Evolutionary conservation across 2,329 filamentous ascomycete species (phyloP).

Genomic region (Eutypa lata): DNA sequence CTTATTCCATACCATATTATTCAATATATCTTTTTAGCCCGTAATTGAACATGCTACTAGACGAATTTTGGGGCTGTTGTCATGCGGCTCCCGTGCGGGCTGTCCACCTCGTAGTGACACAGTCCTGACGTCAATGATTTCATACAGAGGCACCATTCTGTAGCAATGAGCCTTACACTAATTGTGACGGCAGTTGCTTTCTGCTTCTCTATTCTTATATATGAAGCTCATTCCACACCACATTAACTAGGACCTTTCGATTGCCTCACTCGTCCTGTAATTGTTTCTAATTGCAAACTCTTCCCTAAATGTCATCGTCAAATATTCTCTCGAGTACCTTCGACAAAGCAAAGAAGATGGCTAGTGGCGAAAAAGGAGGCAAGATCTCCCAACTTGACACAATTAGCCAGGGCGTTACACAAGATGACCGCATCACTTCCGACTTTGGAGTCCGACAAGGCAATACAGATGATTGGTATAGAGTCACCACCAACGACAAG

Average conservation of each 20-base stretch:
- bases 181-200: not conserved
- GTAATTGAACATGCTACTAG: too few relatives aligned
- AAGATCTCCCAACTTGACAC: slow-evolving; percentile 62
- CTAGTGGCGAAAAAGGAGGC: slow-evolving; percentile 38
- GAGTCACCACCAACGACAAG: slow-evolving; percentile 57
- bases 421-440: slow-evolving; percentile 63
- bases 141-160: not conserved
- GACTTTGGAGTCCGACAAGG: slow-evolving; percentile 74
- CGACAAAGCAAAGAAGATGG: slow-evolving; percentile 35
- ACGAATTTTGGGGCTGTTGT: too few relatives aligned
- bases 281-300: not conserved
- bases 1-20: too few relatives aligned
- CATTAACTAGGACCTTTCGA: not conserved
- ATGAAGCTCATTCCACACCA: not conserved
- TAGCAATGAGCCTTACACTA: not conserved
- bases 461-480: slow-evolving; percentile 77
- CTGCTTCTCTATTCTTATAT: not conserved
- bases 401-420: slow-evolving; percentile 56
- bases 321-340: slow-evolving; percentile 29
- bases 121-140: not conserved
- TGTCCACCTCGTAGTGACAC: not conserved
- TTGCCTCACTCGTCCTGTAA: not conserved
- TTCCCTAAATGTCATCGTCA: slow-evolving; percentile 13
- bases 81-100: not conserved
- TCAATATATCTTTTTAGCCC: too few relatives aligned